These are phyloP conservation scores for Claviceps sorghi DNA, from an alignment of 2,329 filamentous ascomycete genomes.

Conservation along the genomic window DNA sequence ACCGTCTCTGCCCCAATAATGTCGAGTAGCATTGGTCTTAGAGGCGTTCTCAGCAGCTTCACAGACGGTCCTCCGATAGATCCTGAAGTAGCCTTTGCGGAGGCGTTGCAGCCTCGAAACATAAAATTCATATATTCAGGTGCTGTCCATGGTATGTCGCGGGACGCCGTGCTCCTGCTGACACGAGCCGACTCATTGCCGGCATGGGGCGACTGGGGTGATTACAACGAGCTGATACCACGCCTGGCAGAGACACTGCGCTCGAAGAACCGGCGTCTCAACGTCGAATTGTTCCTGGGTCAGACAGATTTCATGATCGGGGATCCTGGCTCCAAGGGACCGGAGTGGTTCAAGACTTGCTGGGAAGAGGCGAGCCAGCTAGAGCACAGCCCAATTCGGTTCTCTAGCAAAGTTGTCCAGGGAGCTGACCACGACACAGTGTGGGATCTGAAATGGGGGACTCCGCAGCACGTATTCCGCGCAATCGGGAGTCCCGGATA, in stretches of 20 bases:
- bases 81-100: conserved; percentile 10
- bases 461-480: conserved; percentile 9
- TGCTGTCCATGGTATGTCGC: conserved; percentile 12
- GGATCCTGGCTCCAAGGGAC: conserved; percentile 8
- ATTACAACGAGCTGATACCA: conserved; percentile 16
- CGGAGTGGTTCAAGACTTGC: conserved; percentile 16
- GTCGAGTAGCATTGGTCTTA: conserved; percentile 4
- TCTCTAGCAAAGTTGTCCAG: conserved; percentile 10
- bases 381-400: conserved; percentile 10
- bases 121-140: conserved; percentile 13
- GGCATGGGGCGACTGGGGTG: conserved; percentile 17
- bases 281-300: conserved; percentile 7
- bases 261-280: conserved; percentile 7
- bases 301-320: background rate
- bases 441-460: conserved; percentile 11
- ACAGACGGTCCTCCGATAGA: background rate
- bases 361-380: conserved; percentile 8
- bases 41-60: background rate
- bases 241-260: conserved; percentile 11
- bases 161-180: conserved; percentile 16
- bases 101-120: conserved; percentile 8
- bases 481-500: conserved; percentile 1
- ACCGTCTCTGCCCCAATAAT: conserved; percentile 5
- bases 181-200: conserved; percentile 8
- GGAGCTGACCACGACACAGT: conserved; percentile 15